phyloP scores from a whole-genome alignment of 352 stramenopile genomes.

The Globisporangium iwayamae region DNA sequence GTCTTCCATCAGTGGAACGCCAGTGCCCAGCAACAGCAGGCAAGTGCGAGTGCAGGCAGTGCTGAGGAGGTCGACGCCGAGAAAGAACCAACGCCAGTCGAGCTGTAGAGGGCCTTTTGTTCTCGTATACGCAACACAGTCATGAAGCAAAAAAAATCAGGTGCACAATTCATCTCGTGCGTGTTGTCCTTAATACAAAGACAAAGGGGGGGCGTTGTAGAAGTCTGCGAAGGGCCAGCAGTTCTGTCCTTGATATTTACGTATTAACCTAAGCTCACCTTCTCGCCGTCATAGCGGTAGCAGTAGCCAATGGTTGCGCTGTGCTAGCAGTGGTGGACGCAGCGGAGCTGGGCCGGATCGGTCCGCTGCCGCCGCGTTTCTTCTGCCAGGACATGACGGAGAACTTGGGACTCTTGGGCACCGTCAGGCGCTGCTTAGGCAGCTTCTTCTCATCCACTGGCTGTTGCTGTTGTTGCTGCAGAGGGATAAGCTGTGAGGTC shows the following conservation, averaged over 20 bases:
- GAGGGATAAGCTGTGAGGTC: conserved; percentile 24
- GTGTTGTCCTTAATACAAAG: neutral
- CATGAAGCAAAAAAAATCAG: neutral
- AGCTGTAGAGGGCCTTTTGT: neutral
- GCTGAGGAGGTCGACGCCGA: conserved; percentile 7
- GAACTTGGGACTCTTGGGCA: conserved; percentile 79
- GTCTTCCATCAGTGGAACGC: conserved; percentile 63
- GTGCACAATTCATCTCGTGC: neutral
- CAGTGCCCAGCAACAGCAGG: conserved; percentile 9
- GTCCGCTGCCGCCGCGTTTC: conserved; percentile 23
- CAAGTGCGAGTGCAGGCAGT: neutral
- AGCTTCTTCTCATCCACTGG: conserved; percentile 14
- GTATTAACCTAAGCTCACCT: neutral
- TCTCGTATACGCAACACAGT: neutral
- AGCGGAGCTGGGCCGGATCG: conserved; percentile 7
- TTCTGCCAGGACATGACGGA: conserved; percentile 87
- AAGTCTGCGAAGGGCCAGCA: too few species aligned
- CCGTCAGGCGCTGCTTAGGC: conserved; percentile 59
- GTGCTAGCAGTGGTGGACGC: neutral
- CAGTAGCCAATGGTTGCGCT: neutral
- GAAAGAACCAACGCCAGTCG: conserved; percentile 2
- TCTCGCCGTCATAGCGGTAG: neutral
- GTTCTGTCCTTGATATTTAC: too few species aligned
- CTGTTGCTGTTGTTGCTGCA: conserved; percentile 1
- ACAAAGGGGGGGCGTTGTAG: too few species aligned